Conservation (phyloP, 768 basidiomycete species). For the Boletus vermiculosoides region DNA sequence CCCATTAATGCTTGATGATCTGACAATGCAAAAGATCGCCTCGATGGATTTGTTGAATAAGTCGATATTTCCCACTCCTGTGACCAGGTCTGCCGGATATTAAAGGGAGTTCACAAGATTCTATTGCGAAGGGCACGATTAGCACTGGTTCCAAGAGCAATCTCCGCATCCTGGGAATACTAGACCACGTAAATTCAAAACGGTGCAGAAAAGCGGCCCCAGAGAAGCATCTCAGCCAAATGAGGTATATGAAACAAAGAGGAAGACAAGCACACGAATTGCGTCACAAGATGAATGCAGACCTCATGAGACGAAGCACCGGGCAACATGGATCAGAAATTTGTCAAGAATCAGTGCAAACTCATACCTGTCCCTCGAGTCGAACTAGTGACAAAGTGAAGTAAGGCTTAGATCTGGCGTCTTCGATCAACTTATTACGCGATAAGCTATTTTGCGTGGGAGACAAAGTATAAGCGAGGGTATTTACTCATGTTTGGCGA, state of each 20-base stretch:
- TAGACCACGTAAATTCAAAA: background rate
- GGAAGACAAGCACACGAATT: background rate
- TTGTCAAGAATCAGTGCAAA: background rate
- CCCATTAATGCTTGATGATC: slow-evolving; percentile 47
- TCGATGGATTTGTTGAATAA: background rate
- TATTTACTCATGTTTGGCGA: slow-evolving; percentile 16
- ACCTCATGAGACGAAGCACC: too few relatives aligned
- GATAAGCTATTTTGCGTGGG: too few relatives aligned
- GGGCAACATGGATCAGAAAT: background rate
- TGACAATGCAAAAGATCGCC: background rate
- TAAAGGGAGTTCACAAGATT: too few relatives aligned
- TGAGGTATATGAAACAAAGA: background rate
- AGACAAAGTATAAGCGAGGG: background rate
- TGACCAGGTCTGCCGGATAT: too few relatives aligned
- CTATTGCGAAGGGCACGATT: too few relatives aligned
- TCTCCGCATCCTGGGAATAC: background rate
- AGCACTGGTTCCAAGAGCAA: background rate
- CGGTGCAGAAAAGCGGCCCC: background rate
- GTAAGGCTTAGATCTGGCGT: too few relatives aligned
- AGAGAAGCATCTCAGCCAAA: background rate
- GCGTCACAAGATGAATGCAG: background rate
- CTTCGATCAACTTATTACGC: too few relatives aligned
- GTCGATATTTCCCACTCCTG: background rate
- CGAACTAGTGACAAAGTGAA: background rate
- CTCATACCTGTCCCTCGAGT: background rate